Evolutionary conservation across 805 yeast species (phyloP).

Genomic region (Candida nemodendra): DNA sequence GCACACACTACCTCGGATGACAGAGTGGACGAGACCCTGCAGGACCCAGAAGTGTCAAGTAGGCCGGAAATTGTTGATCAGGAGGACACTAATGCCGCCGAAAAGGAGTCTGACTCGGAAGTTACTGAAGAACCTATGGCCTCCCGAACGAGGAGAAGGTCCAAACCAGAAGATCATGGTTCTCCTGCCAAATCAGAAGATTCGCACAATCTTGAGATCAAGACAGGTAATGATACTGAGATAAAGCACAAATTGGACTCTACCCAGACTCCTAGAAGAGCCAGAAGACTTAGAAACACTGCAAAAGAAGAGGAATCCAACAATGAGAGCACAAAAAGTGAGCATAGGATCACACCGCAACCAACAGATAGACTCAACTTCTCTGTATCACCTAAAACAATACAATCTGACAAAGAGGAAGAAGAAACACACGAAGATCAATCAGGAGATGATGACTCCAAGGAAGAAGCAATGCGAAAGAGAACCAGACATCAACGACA

Average conservation of each 20-base stretch:
- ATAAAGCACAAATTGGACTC: background rate
- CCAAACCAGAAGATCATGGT: conserved; percentile 4
- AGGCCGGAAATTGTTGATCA: background rate
- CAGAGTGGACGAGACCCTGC: background rate
- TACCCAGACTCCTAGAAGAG: conserved; percentile 6
- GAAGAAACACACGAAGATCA: conserved; percentile 1
- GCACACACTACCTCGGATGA: background rate
- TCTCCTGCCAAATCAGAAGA: conserved; percentile 1
- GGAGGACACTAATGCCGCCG: conserved; percentile 2
- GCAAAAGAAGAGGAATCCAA: conserved; percentile 5
- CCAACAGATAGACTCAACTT: background rate
- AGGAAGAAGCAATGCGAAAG: background rate
- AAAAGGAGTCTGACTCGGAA: conserved; percentile 1
- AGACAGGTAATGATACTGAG: background rate
- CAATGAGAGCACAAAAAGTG: background rate
- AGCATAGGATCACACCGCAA: background rate
- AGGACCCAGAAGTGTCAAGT: background rate
- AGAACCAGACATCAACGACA: conserved; percentile 1
- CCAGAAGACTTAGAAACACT: conserved; percentile 1
- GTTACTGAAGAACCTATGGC: conserved; percentile 8
- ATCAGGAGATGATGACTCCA: conserved; percentile 7
- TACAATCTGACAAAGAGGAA: conserved; percentile 1
- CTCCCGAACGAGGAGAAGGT: conserved; percentile 11
- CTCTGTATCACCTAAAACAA: background rate
- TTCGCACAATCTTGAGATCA: conserved; percentile 1